These are phyloP conservation scores for Clitopilus hobsonii DNA, from an alignment of 768 basidiomycete species.

Conservation along the genomic window DNA sequence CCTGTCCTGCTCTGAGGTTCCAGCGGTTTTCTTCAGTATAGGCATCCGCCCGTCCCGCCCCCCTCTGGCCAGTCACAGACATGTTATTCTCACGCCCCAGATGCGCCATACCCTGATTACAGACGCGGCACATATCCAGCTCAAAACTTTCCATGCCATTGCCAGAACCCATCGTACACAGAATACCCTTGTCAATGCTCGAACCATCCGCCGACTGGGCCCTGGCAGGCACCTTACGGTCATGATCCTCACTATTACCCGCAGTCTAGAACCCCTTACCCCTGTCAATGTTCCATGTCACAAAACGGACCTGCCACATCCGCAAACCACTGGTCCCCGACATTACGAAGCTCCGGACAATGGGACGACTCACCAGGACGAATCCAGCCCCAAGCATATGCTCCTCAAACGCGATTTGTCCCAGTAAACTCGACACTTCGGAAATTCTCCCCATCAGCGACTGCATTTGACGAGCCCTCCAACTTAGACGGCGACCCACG, in stretches of 20 bases:
- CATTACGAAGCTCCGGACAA: neutral
- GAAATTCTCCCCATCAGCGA: neutral
- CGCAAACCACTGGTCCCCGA: neutral
- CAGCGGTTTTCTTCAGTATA: neutral
- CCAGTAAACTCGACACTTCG: neutral
- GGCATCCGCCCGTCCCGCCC: neutral
- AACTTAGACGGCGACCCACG: neutral
- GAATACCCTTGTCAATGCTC: neutral
- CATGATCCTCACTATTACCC: neutral
- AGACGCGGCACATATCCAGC: neutral
- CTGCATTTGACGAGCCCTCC: neutral
- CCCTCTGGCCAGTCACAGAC: neutral
- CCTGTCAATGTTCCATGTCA: neutral
- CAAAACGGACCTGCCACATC: neutral
- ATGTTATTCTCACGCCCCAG: neutral
- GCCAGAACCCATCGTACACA: neutral
- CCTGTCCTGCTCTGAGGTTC: neutral
- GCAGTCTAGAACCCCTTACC: slow-evolving; percentile 1
- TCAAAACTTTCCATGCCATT: neutral
- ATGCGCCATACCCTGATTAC: neutral
- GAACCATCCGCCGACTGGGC: neutral
- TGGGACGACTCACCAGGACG: neutral
- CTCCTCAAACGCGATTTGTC: neutral
- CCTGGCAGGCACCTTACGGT: neutral
- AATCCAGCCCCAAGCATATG: neutral